Conservation (phyloP, 306 rosid genomes). For the Lablab purpureus region DNA sequence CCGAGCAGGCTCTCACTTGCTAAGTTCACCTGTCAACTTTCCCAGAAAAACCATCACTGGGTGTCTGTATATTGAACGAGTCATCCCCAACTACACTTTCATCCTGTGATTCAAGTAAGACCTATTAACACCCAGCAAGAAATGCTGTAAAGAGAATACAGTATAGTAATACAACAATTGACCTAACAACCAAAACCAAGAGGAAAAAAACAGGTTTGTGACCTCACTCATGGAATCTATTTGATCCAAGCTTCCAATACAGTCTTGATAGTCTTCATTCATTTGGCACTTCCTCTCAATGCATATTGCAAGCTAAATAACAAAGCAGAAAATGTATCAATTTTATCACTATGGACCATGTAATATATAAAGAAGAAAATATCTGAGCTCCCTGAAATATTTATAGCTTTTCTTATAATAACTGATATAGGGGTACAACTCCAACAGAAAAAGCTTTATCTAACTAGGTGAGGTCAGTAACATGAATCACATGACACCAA, state of each 20-base stretch:
- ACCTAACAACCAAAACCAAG: conserved; percentile 36
- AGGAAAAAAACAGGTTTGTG: conserved; percentile 32
- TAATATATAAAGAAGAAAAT: conserved; percentile 21
- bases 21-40: conserved; percentile 98
- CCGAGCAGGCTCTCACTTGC: conserved; percentile 89
- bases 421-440: conserved; percentile 11
- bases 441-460: background rate
- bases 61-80: conserved; percentile 54
- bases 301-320: conserved; percentile 88
- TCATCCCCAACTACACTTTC: conserved; percentile 63
- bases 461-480: background rate
- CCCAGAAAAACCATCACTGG: conserved; percentile 63
- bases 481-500: background rate
- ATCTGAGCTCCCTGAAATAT: conserved; percentile 40
- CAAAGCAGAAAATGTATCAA: conserved; percentile 41
- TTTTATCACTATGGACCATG: conserved; percentile 27
- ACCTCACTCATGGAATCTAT: conserved; percentile 71
- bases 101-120: conserved; percentile 66
- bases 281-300: conserved; percentile 74
- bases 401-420: conserved; percentile 6
- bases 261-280: conserved; percentile 89
- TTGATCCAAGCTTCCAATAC: conserved; percentile 79
- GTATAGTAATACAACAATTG: conserved; percentile 9
- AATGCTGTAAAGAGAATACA: background rate
- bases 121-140: conserved; percentile 41